A percentile compares a stretch with the other conserved stretches of the same genome.
These are phyloP conservation scores for Chaetomidium leptoderma DNA, from an alignment of 495 filamentous ascomycete species.

Conservation along the genomic window DNA sequence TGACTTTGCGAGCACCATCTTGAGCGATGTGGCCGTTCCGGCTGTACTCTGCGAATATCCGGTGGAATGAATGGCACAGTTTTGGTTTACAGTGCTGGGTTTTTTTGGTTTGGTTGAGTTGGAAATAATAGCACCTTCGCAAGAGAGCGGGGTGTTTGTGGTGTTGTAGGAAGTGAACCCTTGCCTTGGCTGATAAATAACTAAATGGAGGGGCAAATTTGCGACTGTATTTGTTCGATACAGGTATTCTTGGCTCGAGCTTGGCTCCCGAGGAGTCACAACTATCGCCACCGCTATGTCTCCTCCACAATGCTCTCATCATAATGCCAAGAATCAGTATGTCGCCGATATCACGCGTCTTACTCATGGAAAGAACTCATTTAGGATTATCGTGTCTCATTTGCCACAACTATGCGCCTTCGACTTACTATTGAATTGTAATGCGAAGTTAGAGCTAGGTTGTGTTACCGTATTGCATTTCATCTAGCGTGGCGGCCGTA, in stretches of 20 bases:
- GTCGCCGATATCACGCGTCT: too few species aligned
- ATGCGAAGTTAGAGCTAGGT: not conserved
- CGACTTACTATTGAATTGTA: not conserved
- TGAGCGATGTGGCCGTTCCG: slow-evolving; percentile 17
- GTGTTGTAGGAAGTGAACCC: slow-evolving; percentile 16
- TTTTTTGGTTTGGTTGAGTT: not conserved
- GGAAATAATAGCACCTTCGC: not conserved
- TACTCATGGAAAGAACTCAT: too few species aligned
- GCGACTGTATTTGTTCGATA: not conserved
- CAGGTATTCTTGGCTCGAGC: too few species aligned
- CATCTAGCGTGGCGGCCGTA: not conserved
- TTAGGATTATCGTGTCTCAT: too few species aligned
- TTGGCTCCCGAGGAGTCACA: too few species aligned
- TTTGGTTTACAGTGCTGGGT: slow-evolving; percentile 4
- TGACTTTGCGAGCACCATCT: slow-evolving; percentile 91
- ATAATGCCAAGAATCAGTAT: too few species aligned
- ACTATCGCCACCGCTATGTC: too few species aligned
- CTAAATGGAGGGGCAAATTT: slow-evolving; percentile 48
- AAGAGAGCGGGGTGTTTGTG: slow-evolving; percentile 16
- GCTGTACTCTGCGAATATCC: not conserved
- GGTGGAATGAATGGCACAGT: not conserved
- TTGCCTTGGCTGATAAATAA: slow-evolving; percentile 44
- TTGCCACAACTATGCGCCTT: too few species aligned
- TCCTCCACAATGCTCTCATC: too few species aligned
- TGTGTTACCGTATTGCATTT: not conserved